Conservation (phyloP, 169 alveolate species). For the Eimeria nieschulzi region DNA sequence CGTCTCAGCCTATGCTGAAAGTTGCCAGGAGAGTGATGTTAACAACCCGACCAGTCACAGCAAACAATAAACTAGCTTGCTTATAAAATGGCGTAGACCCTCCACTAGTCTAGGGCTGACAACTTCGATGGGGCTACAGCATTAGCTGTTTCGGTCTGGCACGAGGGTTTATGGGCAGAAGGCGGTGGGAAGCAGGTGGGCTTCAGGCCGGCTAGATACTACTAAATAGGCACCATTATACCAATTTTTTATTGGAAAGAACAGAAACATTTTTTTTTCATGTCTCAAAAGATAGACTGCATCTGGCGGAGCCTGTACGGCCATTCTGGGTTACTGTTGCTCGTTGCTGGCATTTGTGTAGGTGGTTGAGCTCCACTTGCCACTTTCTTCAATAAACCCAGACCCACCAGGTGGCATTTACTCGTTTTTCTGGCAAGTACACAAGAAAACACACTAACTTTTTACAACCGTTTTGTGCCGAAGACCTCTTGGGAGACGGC, state of each 20-base stretch:
- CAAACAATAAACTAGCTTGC: too few species aligned
- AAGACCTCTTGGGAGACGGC: slow-evolving; percentile 51
- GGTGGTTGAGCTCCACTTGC: not conserved
- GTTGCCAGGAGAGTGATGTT: too few species aligned
- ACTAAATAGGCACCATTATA: not conserved
- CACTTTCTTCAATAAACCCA: not conserved
- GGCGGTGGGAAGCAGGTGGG: too few species aligned
- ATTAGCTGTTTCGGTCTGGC: too few species aligned
- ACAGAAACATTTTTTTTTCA: not conserved
- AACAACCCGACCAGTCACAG: too few species aligned
- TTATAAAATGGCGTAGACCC: too few species aligned
- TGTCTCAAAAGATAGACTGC: slow-evolving; percentile 36
- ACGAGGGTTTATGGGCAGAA: too few species aligned
- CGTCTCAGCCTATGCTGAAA: too few species aligned
- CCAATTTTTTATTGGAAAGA: not conserved
- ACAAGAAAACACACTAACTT: not conserved
- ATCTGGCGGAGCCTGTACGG: not conserved
- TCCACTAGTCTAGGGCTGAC: too few species aligned
- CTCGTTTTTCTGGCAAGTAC: too few species aligned
- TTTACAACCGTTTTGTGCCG: not conserved
- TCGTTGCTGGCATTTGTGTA: slow-evolving; percentile 45
- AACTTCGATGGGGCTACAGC: too few species aligned
- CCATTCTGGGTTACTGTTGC: not conserved
- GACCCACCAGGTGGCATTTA: not conserved
- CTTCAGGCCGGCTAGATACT: too few species aligned